phyloP scores from a whole-genome alignment of 1,284 basidiomycete genomes.

The Schizophyllum amplum region DNA sequence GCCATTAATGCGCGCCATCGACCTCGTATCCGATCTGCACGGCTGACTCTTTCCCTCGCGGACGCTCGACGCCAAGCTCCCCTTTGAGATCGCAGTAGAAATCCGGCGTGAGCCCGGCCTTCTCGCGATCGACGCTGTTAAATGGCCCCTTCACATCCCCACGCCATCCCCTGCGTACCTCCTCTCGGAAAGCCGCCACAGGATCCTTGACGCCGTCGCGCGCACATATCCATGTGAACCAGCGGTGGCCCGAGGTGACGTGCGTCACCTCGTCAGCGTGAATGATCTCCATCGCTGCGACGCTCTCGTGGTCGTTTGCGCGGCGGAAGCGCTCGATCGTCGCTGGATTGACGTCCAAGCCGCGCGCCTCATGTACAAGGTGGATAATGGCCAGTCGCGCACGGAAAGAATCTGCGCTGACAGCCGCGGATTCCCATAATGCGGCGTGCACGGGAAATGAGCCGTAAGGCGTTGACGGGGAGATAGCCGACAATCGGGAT shows the following conservation, averaged over 20 bases:
- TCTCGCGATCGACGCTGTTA: slow-evolving; percentile 68
- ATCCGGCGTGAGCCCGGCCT: slow-evolving; percentile 63
- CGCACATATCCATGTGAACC: slow-evolving; percentile 78
- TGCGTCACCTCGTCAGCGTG: slow-evolving; percentile 83
- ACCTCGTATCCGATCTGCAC: too few species aligned
- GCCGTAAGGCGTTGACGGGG: slow-evolving; percentile 69
- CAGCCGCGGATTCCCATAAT: slow-evolving; percentile 76
- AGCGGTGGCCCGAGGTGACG: slow-evolving; percentile 65
- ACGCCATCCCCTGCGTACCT: slow-evolving; percentile 69
- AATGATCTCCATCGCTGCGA: slow-evolving; percentile 66
- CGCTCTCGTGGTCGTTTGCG: slow-evolving; percentile 66
- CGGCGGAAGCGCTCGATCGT: slow-evolving; percentile 75
- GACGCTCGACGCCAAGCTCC: too few species aligned
- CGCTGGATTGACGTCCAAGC: slow-evolving; percentile 80
- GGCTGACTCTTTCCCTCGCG: too few species aligned
- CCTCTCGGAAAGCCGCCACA: slow-evolving; percentile 63
- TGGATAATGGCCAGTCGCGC: slow-evolving; percentile 83
- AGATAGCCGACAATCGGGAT: slow-evolving; percentile 52
- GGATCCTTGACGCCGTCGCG: slow-evolving; percentile 54
- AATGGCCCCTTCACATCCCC: slow-evolving; percentile 84
- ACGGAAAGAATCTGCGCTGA: slow-evolving; percentile 66
- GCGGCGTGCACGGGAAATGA: slow-evolving; percentile 67
- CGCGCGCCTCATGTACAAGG: slow-evolving; percentile 83
- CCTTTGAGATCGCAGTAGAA: slow-evolving; percentile 71
- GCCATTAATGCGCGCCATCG: too few species aligned